These are phyloP conservation scores for Hypoxylon rubiginosum DNA, from an alignment of 2,329 filamentous ascomycete genomes.

Conservation along the genomic window DNA sequence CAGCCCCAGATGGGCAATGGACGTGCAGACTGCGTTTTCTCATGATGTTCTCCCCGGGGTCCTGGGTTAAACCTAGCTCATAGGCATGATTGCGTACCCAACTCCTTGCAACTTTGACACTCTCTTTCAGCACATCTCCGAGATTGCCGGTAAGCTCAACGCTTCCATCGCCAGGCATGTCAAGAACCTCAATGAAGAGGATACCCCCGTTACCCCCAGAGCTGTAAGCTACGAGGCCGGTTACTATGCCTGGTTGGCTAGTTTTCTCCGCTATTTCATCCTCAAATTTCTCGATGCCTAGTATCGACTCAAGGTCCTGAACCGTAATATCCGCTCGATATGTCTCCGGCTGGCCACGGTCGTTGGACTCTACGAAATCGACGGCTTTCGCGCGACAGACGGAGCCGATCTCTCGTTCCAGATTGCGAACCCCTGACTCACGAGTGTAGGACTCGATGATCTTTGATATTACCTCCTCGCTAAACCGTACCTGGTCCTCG, in stretches of 20 bases:
- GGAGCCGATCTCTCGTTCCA: slow-evolving; percentile 94
- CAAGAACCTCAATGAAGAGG: slow-evolving; percentile 96
- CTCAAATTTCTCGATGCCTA: slow-evolving; percentile 93
- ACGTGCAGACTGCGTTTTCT: slow-evolving; percentile 94
- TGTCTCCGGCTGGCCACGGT: slow-evolving; percentile 73
- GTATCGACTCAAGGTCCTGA: slow-evolving; percentile 87
- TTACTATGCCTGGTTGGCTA: slow-evolving; percentile 90
- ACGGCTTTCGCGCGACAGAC: slow-evolving; percentile 97
- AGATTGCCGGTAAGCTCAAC: slow-evolving; percentile 97
- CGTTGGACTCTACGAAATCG: slow-evolving; percentile 90
- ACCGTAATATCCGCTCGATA: slow-evolving; percentile 82
- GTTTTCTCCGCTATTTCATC: slow-evolving; percentile 94
- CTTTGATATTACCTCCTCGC: slow-evolving; percentile 89
- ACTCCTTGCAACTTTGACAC: slow-evolving; percentile 92
- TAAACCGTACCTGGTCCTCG: slow-evolving; percentile 80
- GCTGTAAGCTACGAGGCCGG: slow-evolving; percentile 94
- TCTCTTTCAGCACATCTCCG: slow-evolving; percentile 96
- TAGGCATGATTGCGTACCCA: slow-evolving; percentile 98
- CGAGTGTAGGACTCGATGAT: slow-evolving; percentile 97
- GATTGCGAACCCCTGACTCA: slow-evolving; percentile 93
- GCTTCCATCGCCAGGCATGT: slow-evolving; percentile 93
- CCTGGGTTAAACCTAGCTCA: slow-evolving; percentile 85
- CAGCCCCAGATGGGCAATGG: slow-evolving; percentile 93
- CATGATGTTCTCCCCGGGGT: slow-evolving; percentile 93
- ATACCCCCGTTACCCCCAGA: slow-evolving; percentile 95